Percentiles rank a stretch among this genome's conserved stretches.
These are phyloP conservation scores for Plasmodium gallinaceum DNA, from an alignment of 169 alveolate genomes.

Conservation along the genomic window DNA sequence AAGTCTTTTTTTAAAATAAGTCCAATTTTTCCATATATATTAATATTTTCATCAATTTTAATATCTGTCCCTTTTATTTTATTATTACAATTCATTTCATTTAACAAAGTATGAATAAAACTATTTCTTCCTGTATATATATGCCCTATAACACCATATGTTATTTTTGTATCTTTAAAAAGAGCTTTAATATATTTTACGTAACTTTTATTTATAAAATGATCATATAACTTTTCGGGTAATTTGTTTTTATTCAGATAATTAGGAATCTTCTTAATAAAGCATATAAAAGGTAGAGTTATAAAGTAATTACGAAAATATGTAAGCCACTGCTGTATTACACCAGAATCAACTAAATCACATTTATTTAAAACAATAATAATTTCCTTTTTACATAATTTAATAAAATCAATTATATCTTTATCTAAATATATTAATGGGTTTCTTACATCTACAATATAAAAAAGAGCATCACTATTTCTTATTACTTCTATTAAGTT, in stretches of 20 bases:
- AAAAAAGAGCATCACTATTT: constrained; percentile 54
- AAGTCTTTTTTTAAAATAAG: constrained; percentile 46
- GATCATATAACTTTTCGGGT: neutral
- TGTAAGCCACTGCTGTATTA: constrained; percentile 50
- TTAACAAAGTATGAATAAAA: constrained; percentile 18
- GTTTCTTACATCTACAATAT: constrained; percentile 52
- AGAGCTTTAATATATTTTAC: constrained; percentile 16
- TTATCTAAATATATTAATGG: constrained; percentile 60
- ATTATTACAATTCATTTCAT: constrained; percentile 10
- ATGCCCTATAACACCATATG: constrained; percentile 64
- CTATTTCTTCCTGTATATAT: constrained; percentile 70
- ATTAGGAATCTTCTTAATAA: constrained; percentile 1
- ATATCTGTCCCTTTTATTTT: neutral
- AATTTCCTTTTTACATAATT: constrained; percentile 61
- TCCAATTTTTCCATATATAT: constrained; percentile 42
- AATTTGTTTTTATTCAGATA: constrained; percentile 11
- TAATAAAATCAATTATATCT: constrained; percentile 49
- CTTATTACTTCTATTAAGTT: constrained; percentile 46
- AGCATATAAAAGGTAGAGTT: constrained; percentile 52
- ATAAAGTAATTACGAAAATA: constrained; percentile 42
- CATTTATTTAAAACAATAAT: constrained; percentile 63
- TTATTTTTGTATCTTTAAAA: constrained; percentile 18
- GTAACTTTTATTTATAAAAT: neutral
- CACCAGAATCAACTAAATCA: constrained; percentile 41
- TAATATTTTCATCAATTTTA: constrained; percentile 28